Base-by-base conservation (phyloP, 1,284 basidiomycete genomes). In the Ustilago nuda region DNA sequence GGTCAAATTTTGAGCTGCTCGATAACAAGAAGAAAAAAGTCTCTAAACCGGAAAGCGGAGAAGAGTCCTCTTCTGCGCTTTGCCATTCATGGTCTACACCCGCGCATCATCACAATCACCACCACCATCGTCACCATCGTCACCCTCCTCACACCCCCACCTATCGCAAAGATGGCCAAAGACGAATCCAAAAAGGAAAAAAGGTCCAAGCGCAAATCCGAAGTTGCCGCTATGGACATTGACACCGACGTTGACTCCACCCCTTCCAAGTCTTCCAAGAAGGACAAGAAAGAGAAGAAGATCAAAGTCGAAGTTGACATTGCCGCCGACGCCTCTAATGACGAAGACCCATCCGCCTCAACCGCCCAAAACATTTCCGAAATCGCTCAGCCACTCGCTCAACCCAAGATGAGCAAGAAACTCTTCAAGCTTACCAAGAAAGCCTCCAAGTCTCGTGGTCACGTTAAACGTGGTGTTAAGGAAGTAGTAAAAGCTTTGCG, bases 391-490 rank as follows among this genome's bases (percentile, higher is more conserved):
- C 84, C 84, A 13, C 76, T 85, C 2, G 84, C 84, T 7, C 23
- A 75, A 23, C 60, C 80, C 55, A 81, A 82, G 57, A 69, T 85
- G 57, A 64, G 75, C 51, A 85, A 85, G 74, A 83, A 84, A 72
- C 72, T 85, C 13, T 84, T 83, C 77, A 85, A 85, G 69, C 76
- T 84, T 12, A 84, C 84, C 66, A 84, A 83, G 63, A 85, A 85
- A 65, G 84, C 84, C 1, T 82, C 80, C 61, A 85, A 85, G 61
- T 78, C 77, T 30, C 79, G 82, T 8, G 84, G 84, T 8, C 84
- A 85, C 63, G 84, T 85, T 53, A 84, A 84, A 64, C 80, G 84
- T n/a, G 84, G 84, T 17, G 84, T 85, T 36, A 85, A 85, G 68
- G 84, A 85, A 64, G 84, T 85, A 6, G 84, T 85, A 70, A 85